Base-by-base conservation (phyloP, 768 basidiomycete species). In the Boletellus sp. region DNA sequence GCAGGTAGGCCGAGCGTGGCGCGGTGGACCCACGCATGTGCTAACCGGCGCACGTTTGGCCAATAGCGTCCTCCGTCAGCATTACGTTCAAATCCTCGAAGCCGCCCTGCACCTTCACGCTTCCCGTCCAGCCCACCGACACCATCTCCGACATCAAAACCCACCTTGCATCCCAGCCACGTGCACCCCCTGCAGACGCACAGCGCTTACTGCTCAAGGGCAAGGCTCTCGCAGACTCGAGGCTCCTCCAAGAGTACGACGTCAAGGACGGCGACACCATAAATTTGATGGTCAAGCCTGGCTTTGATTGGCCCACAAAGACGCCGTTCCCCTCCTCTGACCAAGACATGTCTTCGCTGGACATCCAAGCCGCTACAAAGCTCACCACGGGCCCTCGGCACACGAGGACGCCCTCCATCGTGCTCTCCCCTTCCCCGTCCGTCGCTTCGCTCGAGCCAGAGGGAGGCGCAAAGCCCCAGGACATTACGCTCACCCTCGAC, bases 131-230 rank as follows among this genome's bases (percentile, higher is more conserved):
- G 42, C 79, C 82, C 32, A 86, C 91, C n/a, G 91, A 96, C 65
- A 80, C 92, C 44, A 81, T 99, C 69, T 70, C 79, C 36, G 66
- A 81, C 39, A 81, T 97, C 67, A 99, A 98, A 68, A 62, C 76
- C 2, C 82, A 81, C 54, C 82, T 98, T 50, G 79, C 85, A 13
- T 63, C 80, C 1, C 74, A 84, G 57, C 72, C 82, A 24, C 72
- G 73, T 42, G 90, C 90, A 0, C 94, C 94, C 0, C 80, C 87
- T 9, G 79, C 84, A 39, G 85, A 91, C 63, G 75, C 78, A 26
- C 94, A 96, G 68, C 77, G 96, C 3, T 79, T 97, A 15, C 74
- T 99, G 11, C 75, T 96, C 46, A 97, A 94, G 70, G 96, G 96
- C 49, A 99, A 99, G 68, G 93, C 87, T 0, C 79, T 98, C 55